Base-by-base conservation (phyloP, 169 alveolate species). In the Plasmodium vinckei region DNA sequence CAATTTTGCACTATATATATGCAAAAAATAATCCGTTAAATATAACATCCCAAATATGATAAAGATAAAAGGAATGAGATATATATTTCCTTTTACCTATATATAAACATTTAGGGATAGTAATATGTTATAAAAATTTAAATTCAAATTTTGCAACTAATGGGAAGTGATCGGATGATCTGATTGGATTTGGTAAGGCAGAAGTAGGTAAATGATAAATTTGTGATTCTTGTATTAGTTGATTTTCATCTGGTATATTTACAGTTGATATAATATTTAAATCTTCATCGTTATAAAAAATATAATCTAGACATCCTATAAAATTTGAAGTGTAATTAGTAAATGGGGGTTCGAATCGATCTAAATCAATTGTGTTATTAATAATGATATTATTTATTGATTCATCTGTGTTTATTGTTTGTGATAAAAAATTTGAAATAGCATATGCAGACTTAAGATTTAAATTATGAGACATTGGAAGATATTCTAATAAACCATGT, bases 91-190 rank as follows among this genome's bases (percentile, higher is more conserved):
- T 33, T 33, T 0, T 33, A 33, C 3, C 7, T 33, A 5, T 0
- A 33, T 33, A 33, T 33, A 33, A 33, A 7, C 5, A 4, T 33
- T 33, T 33, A 6, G 42, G 42, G 42, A 27, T 27, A 6, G 17
- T 27, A 6, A 13, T 2, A 13, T 2, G 3, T 82, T 42, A 82
- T 6, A 53, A 87, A 9, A 77, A 64, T 39, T 87, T 88, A 86
- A 92, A 94, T 54, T 94, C 96, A 67, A 94, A 94, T 64, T 92
- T 87, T n/a, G 94, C 90, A 13, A 94, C 63, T 49, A 94, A 72
- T n/a, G 95, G 96, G 12, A 94, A 67, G 67, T 94, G 95, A 56
- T 94, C 95, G 9, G 95, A 94, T 9, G 96, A 94, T 53, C 95
- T 84, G 25, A 91, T 89, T 27, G 96, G 96, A 13, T 91, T 89